Evolutionary conservation across 192 early-diverging fungal species (phyloP).

Genomic region (Podila epigama): DNA sequence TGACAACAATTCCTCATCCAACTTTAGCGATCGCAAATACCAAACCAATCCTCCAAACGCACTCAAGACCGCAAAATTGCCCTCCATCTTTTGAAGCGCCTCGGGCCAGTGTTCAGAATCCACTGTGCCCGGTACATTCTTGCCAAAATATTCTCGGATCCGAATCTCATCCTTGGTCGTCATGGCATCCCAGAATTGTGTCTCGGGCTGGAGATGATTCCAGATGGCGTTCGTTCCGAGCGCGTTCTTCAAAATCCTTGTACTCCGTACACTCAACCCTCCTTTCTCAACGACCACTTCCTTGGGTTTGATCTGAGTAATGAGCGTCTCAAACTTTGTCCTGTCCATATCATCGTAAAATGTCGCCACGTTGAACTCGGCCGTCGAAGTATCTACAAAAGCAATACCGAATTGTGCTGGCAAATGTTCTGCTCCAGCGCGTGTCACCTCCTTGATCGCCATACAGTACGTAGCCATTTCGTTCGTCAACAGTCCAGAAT

Average conservation of each 20-base stretch:
- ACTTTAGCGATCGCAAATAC: constrained; percentile 87
- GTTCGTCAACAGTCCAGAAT: constrained; percentile 83
- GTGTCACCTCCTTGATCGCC: constrained; percentile 78
- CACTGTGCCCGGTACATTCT: constrained; percentile 17
- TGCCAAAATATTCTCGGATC: constrained; percentile 64
- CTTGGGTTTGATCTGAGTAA: constrained; percentile 90
- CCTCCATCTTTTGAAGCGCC: constrained; percentile 29
- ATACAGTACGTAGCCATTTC: constrained; percentile 97
- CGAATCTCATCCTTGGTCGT: constrained; percentile 68
- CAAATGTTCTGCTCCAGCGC: constrained; percentile 34
- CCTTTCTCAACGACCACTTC: constrained; percentile 91
- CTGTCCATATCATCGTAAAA: constrained; percentile 88
- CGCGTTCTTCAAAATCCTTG: constrained; percentile 68
- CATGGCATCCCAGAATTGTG: constrained; percentile 72
- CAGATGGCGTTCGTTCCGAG: constrained; percentile 61
- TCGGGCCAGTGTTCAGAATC: constrained; percentile 33
- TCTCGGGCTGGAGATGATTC: constrained; percentile 72
- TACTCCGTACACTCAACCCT: constrained; percentile 58
- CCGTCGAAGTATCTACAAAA: constrained; percentile 97
- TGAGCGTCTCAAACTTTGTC: constrained; percentile 91
- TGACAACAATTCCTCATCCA: constrained; percentile 87
- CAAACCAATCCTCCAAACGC: constrained; percentile 81
- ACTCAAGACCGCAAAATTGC: constrained; percentile 27
- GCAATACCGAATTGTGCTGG: constrained; percentile 79
- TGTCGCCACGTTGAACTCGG: constrained; percentile 83